These are phyloP conservation scores for Corymbia maculata DNA, from an alignment of 345 rosid genomes.

Conservation along the genomic window DNA sequence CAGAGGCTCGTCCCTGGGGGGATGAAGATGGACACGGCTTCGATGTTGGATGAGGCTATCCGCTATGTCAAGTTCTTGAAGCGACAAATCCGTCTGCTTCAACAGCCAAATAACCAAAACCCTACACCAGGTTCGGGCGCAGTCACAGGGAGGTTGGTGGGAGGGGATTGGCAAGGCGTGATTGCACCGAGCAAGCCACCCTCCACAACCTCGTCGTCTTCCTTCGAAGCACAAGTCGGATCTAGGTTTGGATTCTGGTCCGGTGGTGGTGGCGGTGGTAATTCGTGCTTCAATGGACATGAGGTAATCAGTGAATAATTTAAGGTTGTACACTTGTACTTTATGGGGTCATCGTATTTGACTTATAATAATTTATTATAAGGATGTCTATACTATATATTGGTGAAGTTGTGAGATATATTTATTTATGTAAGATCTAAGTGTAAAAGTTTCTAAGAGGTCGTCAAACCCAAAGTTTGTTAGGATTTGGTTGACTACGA, in stretches of 20 bases:
- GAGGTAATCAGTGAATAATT: slow-evolving; percentile 3
- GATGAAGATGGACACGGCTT: slow-evolving; percentile 91
- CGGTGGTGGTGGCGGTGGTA: background rate
- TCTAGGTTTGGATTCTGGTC: background rate
- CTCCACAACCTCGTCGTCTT: background rate
- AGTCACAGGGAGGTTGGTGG: background rate
- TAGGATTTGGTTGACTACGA: slow-evolving; percentile 71
- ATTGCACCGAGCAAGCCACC: background rate
- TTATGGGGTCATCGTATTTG: background rate
- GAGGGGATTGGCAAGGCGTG: background rate
- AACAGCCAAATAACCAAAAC: slow-evolving; percentile 27
- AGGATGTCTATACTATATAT: background rate
- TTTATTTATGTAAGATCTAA: background rate
- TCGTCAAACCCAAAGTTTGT: slow-evolving; percentile 23
- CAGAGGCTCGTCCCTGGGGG: slow-evolving; percentile 96
- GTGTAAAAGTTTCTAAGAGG: background rate
- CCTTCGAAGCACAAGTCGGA: background rate
- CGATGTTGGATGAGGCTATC: slow-evolving; percentile 93
- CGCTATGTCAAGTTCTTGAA: slow-evolving; percentile 93
- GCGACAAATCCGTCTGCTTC: slow-evolving; percentile 62
- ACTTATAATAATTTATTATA: background rate
- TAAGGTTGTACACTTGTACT: background rate
- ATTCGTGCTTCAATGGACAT: background rate
- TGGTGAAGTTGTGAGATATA: background rate
- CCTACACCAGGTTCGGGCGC: background rate